Conservation (phyloP, 768 basidiomycete species). For the Phlebiopsis flavidoalba region DNA sequence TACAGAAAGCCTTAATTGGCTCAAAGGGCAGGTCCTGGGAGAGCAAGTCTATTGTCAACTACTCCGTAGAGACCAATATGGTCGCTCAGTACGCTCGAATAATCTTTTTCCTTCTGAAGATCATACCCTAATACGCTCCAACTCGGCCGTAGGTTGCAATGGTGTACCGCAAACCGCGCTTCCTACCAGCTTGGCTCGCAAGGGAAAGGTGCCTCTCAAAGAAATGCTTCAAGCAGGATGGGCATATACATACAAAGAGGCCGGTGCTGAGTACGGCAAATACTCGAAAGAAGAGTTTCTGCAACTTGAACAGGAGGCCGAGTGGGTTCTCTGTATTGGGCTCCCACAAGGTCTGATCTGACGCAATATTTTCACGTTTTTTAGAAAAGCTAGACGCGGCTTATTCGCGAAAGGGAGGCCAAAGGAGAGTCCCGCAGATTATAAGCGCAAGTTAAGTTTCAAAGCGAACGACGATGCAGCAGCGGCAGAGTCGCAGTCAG, state of each 20-base stretch:
- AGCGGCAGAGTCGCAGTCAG: neutral
- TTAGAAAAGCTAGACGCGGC: slow-evolving; percentile 57
- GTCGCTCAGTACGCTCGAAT: slow-evolving; percentile 57
- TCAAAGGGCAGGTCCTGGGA: slow-evolving; percentile 51
- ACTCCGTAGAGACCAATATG: slow-evolving; percentile 76
- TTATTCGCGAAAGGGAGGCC: slow-evolving; percentile 62
- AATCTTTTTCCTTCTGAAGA: neutral
- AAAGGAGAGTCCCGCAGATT: slow-evolving; percentile 71
- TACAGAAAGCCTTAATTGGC: slow-evolving; percentile 71
- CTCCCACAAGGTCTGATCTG: neutral
- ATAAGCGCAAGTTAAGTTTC: slow-evolving; percentile 78
- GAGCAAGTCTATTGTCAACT: slow-evolving; percentile 68
- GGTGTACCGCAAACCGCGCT: slow-evolving; percentile 46
- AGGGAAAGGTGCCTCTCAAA: slow-evolving; percentile 48
- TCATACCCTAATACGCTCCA: neutral
- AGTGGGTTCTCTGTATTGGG: slow-evolving; percentile 9
- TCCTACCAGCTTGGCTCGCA: slow-evolving; percentile 47
- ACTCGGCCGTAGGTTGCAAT: slow-evolving; percentile 52
- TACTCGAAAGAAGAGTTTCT: slow-evolving; percentile 62
- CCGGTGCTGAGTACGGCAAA: slow-evolving; percentile 75
- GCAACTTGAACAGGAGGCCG: slow-evolving; percentile 41
- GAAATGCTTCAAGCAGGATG: slow-evolving; percentile 82
- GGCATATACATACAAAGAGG: slow-evolving; percentile 70
- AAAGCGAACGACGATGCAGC: slow-evolving; percentile 29
- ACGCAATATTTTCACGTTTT: neutral